Evolutionary conservation across 164 flowering plant species (phyloP).

Genomic region (Stephania yunnanensis): DNA sequence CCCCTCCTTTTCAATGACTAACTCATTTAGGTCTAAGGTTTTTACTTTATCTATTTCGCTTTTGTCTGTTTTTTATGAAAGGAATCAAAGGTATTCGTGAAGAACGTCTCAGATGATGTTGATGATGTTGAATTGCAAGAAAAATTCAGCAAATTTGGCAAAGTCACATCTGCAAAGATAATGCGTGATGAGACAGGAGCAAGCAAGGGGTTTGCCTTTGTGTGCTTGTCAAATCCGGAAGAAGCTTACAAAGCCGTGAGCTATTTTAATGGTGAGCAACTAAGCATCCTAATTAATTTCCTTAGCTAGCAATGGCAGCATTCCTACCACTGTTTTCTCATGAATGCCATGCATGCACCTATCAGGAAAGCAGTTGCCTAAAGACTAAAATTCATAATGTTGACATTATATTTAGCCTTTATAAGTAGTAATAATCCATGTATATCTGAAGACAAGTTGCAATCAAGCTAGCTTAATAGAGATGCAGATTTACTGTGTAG

Average conservation of each 20-base stretch:
- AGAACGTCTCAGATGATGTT: conserved; percentile 23
- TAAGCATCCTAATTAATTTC: background rate
- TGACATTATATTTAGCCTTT: too few species aligned
- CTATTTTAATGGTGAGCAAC: conserved; percentile 5
- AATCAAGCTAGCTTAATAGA: too few species aligned
- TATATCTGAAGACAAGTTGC: too few species aligned
- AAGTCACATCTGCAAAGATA: background rate
- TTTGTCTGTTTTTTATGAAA: background rate
- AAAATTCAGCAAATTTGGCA: conserved; percentile 27
- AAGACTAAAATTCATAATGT: too few species aligned
- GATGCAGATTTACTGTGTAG: too few species aligned
- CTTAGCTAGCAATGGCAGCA: background rate
- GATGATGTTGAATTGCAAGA: conserved; percentile 26
- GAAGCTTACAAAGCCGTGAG: conserved; percentile 9
- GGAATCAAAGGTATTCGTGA: conserved; percentile 36
- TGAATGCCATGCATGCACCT: background rate
- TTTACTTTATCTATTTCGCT: background rate
- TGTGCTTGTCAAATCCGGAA: conserved; percentile 9
- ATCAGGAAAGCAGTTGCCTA: too few species aligned
- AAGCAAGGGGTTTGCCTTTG: conserved; percentile 13
- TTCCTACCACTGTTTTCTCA: background rate
- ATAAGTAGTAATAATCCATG: too few species aligned
- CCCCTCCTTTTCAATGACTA: too few species aligned
- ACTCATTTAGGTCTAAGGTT: background rate
- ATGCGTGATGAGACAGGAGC: conserved; percentile 6